These are phyloP conservation scores for Berkeleyomyces basicola DNA, from an alignment of 2,329 filamentous ascomycete species.

Conservation along the genomic window DNA sequence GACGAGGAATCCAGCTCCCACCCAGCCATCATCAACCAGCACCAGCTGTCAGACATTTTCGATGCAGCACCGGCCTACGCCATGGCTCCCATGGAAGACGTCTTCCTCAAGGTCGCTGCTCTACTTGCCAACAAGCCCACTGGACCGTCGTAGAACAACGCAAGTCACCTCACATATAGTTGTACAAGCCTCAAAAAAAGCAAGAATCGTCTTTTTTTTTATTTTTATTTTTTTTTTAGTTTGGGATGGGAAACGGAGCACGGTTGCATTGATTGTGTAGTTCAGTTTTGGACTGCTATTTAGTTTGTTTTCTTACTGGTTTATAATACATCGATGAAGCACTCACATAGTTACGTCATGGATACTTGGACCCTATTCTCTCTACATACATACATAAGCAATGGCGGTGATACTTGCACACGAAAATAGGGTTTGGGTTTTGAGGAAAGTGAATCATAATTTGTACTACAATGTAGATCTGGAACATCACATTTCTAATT, in stretches of 20 bases:
- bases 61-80: constrained; percentile 52
- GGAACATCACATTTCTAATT: too few relatives aligned
- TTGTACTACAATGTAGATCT: too few relatives aligned
- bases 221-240: constrained; percentile 2
- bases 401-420: too few relatives aligned
- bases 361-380: too few relatives aligned
- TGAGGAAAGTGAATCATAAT: too few relatives aligned
- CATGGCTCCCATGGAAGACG: constrained; percentile 53
- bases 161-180: not conserved
- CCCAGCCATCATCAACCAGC: constrained; percentile 45
- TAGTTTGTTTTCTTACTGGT: not conserved
- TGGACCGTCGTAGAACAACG: not conserved
- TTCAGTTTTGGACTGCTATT: not conserved
- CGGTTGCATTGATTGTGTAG: constrained; percentile 3
- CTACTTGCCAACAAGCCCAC: constrained; percentile 21
- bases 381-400: too few relatives aligned
- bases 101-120: constrained; percentile 56
- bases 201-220: not conserved
- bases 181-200: not conserved
- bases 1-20: constrained; percentile 33
- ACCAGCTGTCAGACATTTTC: constrained; percentile 54
- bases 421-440: too few relatives aligned
- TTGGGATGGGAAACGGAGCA: constrained; percentile 9
- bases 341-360: not conserved
- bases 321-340: constrained; percentile 6